Evolutionary conservation across 2,329 filamentous ascomycete species (phyloP).

Genomic region (Biscogniauxia marginata): DNA sequence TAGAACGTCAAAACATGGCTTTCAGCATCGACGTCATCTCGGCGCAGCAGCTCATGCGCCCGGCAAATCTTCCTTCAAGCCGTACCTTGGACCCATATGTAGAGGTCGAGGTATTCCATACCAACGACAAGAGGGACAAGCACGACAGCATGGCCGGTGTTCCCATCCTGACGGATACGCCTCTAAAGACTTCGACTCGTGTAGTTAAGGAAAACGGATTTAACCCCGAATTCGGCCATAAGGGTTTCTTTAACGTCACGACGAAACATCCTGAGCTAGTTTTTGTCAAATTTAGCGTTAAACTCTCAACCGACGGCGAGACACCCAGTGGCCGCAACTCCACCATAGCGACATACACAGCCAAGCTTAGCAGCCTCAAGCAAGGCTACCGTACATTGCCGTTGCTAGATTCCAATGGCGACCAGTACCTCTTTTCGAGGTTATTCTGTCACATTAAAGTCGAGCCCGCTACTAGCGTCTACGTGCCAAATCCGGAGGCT

Average conservation of each 20-base stretch:
- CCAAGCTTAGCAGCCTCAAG: conserved; percentile 84
- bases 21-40: conserved; percentile 90
- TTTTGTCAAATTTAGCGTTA: conserved; percentile 90
- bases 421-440: conserved; percentile 92
- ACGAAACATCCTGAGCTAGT: conserved; percentile 95
- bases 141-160: conserved; percentile 66
- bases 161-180: conserved; percentile 48
- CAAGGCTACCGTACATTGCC: conserved; percentile 92
- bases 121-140: conserved; percentile 90
- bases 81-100: conserved; percentile 86
- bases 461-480: conserved; percentile 54
- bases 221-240: conserved; percentile 82
- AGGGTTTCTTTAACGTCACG: conserved; percentile 76
- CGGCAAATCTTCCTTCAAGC: conserved; percentile 67
- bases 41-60: conserved; percentile 89
- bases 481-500: conserved; percentile 47
- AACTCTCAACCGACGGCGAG: conserved; percentile 77
- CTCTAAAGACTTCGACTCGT: conserved; percentile 74
- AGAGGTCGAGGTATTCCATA: conserved; percentile 91
- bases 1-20: conserved; percentile 76
- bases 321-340: conserved; percentile 62
- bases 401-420: conserved; percentile 81
- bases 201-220: conserved; percentile 88
- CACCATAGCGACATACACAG: conserved; percentile 84
- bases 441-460: conserved; percentile 86